Evolutionary conservation across 108 stramenopile species (phyloP), one percentile per base, ranked within the genome.

Genomic region (Discostella stelligeroides): DNA sequence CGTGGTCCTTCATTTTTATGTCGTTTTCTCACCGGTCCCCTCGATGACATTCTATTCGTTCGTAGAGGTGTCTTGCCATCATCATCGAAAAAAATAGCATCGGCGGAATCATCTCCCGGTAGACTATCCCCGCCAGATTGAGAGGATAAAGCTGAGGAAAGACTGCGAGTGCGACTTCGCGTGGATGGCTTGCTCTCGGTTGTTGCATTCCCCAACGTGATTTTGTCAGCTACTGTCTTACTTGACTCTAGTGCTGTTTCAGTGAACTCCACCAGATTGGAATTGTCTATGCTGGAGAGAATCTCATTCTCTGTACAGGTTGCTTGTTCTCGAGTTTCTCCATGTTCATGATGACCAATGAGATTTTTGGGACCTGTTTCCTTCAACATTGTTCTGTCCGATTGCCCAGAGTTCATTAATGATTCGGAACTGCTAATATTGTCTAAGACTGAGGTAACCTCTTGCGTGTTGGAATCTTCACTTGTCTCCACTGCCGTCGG

Each of bases 1-100:
- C 66, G 66, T 23, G 64, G 14, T 51, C 27, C 53, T n/a, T 14
- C 39, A 17, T 39, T 58, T 34, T 60, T 70, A 51, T 70, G 76
- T n/a, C 76, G 53, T 60, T 78, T 78, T 18, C 64, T 46, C 41
- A 70, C 49, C 1, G 76, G 76, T 42, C 76, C 76, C 24, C 56
- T 57, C n/a, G 68, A 69, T 48, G 17, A 42, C 18, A 60, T 55
- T 40, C 73, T 43, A 60, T 73, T 66, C 34, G 56, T 63, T 46
- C 56, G 58, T 18, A 65, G 43, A 58, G 73, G 73, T 11, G 73
- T 73, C 43, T 73, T 73, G 34, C 73, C 73, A 46, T 66, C 64
- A 59, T 60, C 60, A 11, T 60, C 63, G 51, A 65, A 60, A 12
- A 56, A 28, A 17, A 56, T 56, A 37, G 30, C 14, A 45, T 65